Evolutionary conservation across 192 early-diverging fungal species (phyloP).

Genomic region (Linnemannia elongata): DNA sequence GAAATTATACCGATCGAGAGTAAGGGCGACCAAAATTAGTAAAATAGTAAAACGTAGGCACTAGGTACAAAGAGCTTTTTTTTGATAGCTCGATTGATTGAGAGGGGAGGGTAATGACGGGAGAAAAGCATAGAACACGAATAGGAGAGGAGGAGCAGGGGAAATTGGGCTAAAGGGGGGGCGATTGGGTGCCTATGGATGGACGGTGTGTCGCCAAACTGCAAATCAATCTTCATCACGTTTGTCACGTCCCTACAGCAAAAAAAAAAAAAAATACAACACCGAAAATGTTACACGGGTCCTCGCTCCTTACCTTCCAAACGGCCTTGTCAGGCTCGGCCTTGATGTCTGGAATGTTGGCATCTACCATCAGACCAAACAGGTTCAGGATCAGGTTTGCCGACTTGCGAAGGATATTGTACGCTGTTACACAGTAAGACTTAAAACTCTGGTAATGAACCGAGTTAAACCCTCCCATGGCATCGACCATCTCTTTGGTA

Average conservation of each 20-base stretch:
- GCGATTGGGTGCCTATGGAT: background rate
- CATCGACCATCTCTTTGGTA: conserved; percentile 99
- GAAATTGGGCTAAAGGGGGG: background rate
- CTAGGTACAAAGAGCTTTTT: background rate
- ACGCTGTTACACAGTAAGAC: conserved; percentile 95
- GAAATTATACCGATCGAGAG: background rate
- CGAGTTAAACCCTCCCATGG: conserved; percentile 95
- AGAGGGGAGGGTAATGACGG: background rate
- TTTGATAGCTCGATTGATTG: background rate
- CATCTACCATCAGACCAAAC: conserved; percentile 98
- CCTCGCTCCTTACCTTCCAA: conserved; percentile 73
- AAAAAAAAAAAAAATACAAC: too few species aligned
- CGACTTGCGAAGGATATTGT: conserved; percentile 91
- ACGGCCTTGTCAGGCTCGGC: conserved; percentile 99
- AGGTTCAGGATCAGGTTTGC: conserved; percentile 98
- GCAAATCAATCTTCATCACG: too few species aligned
- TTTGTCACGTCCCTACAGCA: background rate
- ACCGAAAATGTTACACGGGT: background rate
- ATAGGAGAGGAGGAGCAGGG: too few species aligned
- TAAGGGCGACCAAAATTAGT: background rate
- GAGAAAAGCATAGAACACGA: background rate
- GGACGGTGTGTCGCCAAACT: background rate
- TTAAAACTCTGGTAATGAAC: conserved; percentile 92
- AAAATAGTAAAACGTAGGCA: background rate
- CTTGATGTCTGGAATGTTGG: conserved; percentile 97